phyloP scores from a whole-genome alignment of 768 basidiomycete genomes.

The Hygrophoropsis aurantiaca region DNA sequence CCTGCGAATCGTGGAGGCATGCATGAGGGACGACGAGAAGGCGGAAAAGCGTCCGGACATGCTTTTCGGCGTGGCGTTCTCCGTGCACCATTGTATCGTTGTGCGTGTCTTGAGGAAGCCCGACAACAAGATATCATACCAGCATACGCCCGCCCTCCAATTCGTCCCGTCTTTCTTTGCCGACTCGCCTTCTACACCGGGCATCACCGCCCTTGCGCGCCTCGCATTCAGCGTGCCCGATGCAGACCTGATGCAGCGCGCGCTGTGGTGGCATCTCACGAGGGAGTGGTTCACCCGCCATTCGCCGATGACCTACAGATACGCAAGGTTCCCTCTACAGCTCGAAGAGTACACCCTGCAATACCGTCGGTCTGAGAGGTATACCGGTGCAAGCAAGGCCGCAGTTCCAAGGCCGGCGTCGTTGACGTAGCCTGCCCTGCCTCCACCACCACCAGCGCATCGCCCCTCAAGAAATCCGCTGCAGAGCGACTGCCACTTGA shows the following conservation, averaged over 20 bases:
- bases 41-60: neutral
- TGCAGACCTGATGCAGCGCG: neutral
- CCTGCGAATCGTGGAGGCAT: neutral
- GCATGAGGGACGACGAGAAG: neutral
- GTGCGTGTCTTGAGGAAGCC: constrained; percentile 9
- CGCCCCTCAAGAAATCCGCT: too few relatives aligned
- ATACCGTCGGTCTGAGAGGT: too few relatives aligned
- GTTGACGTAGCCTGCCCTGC: too few relatives aligned
- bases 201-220: constrained; percentile 5
- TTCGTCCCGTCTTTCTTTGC: constrained; percentile 18
- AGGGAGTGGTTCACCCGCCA: neutral
- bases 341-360: too few relatives aligned
- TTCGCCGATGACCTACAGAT: neutral
- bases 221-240: neutral
- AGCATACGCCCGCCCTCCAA: constrained; percentile 11
- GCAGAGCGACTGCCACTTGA: too few relatives aligned
- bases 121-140: constrained; percentile 1
- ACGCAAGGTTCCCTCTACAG: neutral
- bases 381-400: too few relatives aligned
- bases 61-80: too few relatives aligned
- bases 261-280: too few relatives aligned
- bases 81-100: constrained; percentile 21
- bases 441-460: too few relatives aligned
- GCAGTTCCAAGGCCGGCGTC: too few relatives aligned
- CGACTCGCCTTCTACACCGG: constrained; percentile 6